Conservation (phyloP, 768 basidiomycete genomes). For the Hygrophorus pudorinus region DNA sequence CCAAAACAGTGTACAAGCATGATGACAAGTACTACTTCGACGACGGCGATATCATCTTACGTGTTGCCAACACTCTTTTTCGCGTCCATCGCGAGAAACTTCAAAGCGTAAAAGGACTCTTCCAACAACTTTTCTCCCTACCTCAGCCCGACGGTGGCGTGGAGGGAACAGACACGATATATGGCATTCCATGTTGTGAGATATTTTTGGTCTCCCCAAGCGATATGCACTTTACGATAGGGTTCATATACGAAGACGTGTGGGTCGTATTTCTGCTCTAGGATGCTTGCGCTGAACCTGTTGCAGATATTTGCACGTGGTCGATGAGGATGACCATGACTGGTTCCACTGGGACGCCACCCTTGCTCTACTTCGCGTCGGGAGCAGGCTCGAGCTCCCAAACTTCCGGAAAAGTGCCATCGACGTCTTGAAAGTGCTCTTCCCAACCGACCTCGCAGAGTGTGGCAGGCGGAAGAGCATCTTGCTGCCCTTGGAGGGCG, state of each 20-base stretch:
- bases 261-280: slow-evolving; percentile 1
- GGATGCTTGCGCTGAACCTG: background rate
- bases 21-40: slow-evolving; percentile 14
- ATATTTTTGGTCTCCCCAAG: slow-evolving; percentile 7
- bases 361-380: slow-evolving; percentile 7
- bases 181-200: slow-evolving; percentile 10
- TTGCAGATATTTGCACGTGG: background rate
- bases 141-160: slow-evolving; percentile 9
- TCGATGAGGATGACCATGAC: background rate
- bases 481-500: slow-evolving; percentile 2
- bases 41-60: slow-evolving; percentile 16
- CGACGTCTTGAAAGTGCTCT: slow-evolving; percentile 7
- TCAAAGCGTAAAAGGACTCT: slow-evolving; percentile 9
- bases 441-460: slow-evolving; percentile 3
- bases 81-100: slow-evolving; percentile 12
- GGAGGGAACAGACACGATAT: slow-evolving; percentile 3
- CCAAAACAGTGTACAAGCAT: slow-evolving; percentile 4
- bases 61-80: slow-evolving; percentile 13
- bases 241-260: slow-evolving; percentile 10
- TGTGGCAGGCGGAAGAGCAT: slow-evolving; percentile 1
- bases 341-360: slow-evolving; percentile 6
- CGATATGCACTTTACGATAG: slow-evolving; percentile 10
- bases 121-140: slow-evolving; percentile 11
- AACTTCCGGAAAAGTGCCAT: slow-evolving; percentile 5
- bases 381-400: slow-evolving; percentile 8